phyloP scores from a whole-genome alignment of 1,284 basidiomycete species.

The Takashimella tepidaria region DNA sequence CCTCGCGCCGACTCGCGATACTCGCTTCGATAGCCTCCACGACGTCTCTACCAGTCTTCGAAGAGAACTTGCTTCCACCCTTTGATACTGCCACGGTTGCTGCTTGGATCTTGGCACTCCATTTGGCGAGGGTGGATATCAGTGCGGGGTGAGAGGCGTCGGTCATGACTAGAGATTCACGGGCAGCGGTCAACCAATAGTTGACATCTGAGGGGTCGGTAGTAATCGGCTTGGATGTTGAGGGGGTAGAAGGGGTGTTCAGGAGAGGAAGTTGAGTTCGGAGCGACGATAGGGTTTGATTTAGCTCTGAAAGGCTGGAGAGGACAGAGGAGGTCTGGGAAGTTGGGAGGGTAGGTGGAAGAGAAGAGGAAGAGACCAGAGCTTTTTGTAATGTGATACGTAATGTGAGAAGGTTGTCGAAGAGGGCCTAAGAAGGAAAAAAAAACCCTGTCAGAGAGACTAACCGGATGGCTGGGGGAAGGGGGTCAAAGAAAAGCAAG shows the following conservation, averaged over 20 bases:
- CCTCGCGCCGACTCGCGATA: conserved; percentile 31
- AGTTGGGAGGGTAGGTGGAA: conserved; percentile 42
- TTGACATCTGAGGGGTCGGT: conserved; percentile 16
- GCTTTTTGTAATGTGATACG: conserved; percentile 86
- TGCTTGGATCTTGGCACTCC: conserved; percentile 88
- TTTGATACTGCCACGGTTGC: conserved; percentile 55
- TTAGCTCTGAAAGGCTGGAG: conserved; percentile 18
- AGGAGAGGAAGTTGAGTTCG: conserved; percentile 53
- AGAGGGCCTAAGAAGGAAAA: conserved; percentile 57
- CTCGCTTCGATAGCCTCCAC: conserved; percentile 40
- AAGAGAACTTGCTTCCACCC: conserved; percentile 49
- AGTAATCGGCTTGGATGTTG: conserved; percentile 4
- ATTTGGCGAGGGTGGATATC: conserved; percentile 74
- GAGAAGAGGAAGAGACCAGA: conserved; percentile 56
- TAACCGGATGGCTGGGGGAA: too few species aligned
- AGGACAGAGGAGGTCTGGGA: not conserved
- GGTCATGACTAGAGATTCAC: conserved; percentile 31
- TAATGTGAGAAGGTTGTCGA: conserved; percentile 77
- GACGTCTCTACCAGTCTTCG: conserved; percentile 28
- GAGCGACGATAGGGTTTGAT: conserved; percentile 55
- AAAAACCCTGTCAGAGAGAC: too few species aligned
- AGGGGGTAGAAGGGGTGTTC: conserved; percentile 15
- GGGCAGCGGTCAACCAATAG: conserved; percentile 35
- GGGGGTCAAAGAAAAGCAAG: too few species aligned
- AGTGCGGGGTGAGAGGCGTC: conserved; percentile 60